Conservation (phyloP, 352 stramenopile genomes). For the Phytophthora citrophthora region DNA sequence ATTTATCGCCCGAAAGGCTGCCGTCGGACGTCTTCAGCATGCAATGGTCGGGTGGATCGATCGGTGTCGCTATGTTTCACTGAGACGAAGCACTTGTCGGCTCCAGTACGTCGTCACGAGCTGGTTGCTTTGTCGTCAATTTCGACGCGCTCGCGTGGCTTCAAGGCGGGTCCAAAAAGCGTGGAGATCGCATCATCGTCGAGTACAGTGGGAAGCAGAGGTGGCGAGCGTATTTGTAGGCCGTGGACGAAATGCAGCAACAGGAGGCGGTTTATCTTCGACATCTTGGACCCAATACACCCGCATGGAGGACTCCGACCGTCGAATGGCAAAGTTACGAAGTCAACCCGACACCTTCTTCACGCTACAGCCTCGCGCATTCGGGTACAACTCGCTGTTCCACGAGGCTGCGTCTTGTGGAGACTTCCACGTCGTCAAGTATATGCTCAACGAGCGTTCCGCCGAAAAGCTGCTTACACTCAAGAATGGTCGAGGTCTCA, state of each 20-base stretch:
- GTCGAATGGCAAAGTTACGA: conserved; percentile 60
- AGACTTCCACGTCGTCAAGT: conserved; percentile 83
- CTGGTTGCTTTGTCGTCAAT: conserved; percentile 61
- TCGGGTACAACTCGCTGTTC: conserved; percentile 75
- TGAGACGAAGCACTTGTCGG: conserved; percentile 32
- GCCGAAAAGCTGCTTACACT: conserved; percentile 44
- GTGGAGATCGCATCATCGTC: conserved; percentile 49
- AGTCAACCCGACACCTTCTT: conserved; percentile 56
- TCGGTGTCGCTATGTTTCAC: conserved; percentile 46
- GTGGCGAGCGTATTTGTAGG: conserved; percentile 58
- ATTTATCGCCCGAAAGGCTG: conserved; percentile 28
- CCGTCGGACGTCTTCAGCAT: conserved; percentile 54
- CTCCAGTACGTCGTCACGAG: conserved; percentile 65
- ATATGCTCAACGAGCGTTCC: conserved; percentile 56
- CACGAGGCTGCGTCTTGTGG: conserved; percentile 67
- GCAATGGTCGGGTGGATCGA: conserved; percentile 55
- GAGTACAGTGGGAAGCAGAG: conserved; percentile 48
- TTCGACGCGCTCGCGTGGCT: conserved; percentile 31
- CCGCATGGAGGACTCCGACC: conserved; percentile 78
- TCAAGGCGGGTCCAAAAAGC: conserved; percentile 47
- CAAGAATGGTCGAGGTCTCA: conserved; percentile 63
- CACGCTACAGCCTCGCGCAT: conserved; percentile 51
- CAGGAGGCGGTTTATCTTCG: conserved; percentile 13
- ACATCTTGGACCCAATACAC: conserved; percentile 52
- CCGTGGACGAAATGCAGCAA: conserved; percentile 10